These are phyloP conservation scores for Prunus mongolica DNA, from an alignment of 306 rosid genomes.

Conservation along the genomic window DNA sequence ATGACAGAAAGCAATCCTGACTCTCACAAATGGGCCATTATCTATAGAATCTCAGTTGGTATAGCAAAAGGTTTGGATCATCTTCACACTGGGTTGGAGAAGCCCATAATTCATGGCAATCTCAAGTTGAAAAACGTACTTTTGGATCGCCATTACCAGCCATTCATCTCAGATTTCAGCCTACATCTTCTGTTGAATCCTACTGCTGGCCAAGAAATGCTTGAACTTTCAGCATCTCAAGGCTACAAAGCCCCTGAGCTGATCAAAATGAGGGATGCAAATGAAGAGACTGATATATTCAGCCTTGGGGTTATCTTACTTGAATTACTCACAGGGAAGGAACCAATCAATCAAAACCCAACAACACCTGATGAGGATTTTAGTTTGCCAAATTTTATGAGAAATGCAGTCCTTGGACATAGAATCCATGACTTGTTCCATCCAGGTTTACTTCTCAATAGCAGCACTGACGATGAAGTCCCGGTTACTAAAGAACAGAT, in stretches of 20 bases:
- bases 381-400: slow-evolving; percentile 73
- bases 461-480: slow-evolving; percentile 28
- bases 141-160: slow-evolving; percentile 53
- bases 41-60: slow-evolving; percentile 56
- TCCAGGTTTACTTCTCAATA: slow-evolving; percentile 58
- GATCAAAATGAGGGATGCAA: slow-evolving; percentile 77
- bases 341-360: slow-evolving; percentile 65
- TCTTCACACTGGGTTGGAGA: slow-evolving; percentile 64
- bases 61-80: slow-evolving; percentile 78
- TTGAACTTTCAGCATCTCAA: slow-evolving; percentile 61
- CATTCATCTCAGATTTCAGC: slow-evolving; percentile 69
- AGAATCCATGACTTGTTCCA: slow-evolving; percentile 73
- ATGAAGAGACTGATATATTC: slow-evolving; percentile 60
- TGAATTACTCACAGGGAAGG: slow-evolving; percentile 80
- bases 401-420: slow-evolving; percentile 71
- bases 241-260: slow-evolving; percentile 94
- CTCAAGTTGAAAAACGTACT: slow-evolving; percentile 80
- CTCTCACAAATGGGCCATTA: slow-evolving; percentile 61
- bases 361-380: slow-evolving; percentile 81
- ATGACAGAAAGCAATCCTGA: slow-evolving; percentile 60
- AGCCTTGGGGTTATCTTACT: slow-evolving; percentile 80
- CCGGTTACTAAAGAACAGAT: slow-evolving; percentile 49
- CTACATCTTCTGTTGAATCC: slow-evolving; percentile 75
- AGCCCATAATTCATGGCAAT: slow-evolving; percentile 79
- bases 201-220: slow-evolving; percentile 82